Conservation (phyloP, 306 rosid species). For the Glycine latifolia region DNA sequence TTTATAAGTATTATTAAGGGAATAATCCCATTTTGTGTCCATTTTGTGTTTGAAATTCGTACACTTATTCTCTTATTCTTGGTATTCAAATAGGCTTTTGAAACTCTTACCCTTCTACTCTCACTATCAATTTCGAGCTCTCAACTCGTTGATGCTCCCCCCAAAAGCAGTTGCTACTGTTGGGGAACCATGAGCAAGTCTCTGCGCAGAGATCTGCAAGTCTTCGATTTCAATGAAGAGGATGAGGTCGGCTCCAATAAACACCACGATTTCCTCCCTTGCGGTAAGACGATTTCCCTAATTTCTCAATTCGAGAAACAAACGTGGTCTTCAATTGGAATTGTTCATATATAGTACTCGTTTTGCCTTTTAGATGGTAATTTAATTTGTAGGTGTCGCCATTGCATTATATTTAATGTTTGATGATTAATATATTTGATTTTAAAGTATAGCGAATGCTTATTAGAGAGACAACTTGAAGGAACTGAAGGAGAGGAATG, state of each 20-base stretch:
- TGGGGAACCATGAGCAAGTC: constrained; percentile 59
- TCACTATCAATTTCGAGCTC: constrained; percentile 46
- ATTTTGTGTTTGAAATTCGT: no score
- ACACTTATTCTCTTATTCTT: no score
- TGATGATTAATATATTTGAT: background rate
- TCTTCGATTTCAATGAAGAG: constrained; percentile 69
- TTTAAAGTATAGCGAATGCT: constrained; percentile 18
- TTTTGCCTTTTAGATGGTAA: background rate
- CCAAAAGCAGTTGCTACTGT: no score
- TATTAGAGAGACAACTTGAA: constrained; percentile 30
- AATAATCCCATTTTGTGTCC: no score
- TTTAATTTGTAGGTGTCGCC: background rate
- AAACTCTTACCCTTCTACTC: no score
- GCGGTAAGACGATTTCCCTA: constrained; percentile 56
- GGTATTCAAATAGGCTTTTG: no score
- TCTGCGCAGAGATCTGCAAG: constrained; percentile 57
- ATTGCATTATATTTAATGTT: constrained; percentile 7
- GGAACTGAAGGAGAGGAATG: background rate
- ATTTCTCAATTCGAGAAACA: constrained; percentile 4
- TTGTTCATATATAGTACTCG: background rate
- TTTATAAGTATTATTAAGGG: no score
- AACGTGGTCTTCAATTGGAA: background rate
- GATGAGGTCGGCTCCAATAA: constrained; percentile 57
- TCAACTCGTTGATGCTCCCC: constrained; percentile 5
- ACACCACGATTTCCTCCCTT: constrained; percentile 42